Evolutionary conservation across 2,329 filamentous ascomycete genomes (phyloP).

Genomic region (Trichophyton equinum): DNA sequence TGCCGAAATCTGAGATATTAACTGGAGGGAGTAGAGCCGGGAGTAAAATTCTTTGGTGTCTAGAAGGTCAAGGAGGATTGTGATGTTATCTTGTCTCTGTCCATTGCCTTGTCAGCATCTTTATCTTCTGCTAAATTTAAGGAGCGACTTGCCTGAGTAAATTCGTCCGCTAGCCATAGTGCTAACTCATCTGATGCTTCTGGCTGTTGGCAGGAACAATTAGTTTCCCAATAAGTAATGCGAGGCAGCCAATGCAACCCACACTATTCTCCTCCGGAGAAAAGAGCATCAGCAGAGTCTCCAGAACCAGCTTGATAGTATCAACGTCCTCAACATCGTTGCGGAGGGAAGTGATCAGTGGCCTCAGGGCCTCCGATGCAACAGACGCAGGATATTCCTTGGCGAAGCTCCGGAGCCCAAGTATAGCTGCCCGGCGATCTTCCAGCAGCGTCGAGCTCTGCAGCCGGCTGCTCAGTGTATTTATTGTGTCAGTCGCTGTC

Average conservation of each 20-base stretch:
- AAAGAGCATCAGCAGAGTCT: slow-evolving; percentile 92
- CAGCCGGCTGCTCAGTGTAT: slow-evolving; percentile 73
- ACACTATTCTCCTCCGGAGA: slow-evolving; percentile 51
- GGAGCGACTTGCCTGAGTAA: slow-evolving; percentile 59
- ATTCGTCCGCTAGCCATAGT: slow-evolving; percentile 93
- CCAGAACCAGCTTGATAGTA: slow-evolving; percentile 85
- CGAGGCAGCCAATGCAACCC: slow-evolving; percentile 19
- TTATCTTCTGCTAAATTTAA: neutral
- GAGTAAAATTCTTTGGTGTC: slow-evolving; percentile 82
- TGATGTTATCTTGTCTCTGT: slow-evolving; percentile 88
- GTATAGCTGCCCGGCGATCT: slow-evolving; percentile 83
- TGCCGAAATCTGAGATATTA: slow-evolving; percentile 72
- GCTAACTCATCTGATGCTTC: slow-evolving; percentile 95
- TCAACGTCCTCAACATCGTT: slow-evolving; percentile 92
- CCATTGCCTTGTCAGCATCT: slow-evolving; percentile 25
- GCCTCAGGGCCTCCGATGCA: slow-evolving; percentile 79
- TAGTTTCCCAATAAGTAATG: slow-evolving; percentile 15
- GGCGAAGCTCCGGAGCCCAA: slow-evolving; percentile 86
- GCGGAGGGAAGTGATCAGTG: slow-evolving; percentile 69
- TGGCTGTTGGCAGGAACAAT: slow-evolving; percentile 42
- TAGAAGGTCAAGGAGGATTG: slow-evolving; percentile 74
- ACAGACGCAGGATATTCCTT: slow-evolving; percentile 95
- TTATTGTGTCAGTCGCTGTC: slow-evolving; percentile 89
- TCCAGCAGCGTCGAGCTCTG: slow-evolving; percentile 84
- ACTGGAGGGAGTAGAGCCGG: slow-evolving; percentile 77